Evolutionary conservation across 2,329 filamentous ascomycete species (phyloP), one percentile per base, ranked within the genome.

Genomic region (Fusarium sp.): DNA sequence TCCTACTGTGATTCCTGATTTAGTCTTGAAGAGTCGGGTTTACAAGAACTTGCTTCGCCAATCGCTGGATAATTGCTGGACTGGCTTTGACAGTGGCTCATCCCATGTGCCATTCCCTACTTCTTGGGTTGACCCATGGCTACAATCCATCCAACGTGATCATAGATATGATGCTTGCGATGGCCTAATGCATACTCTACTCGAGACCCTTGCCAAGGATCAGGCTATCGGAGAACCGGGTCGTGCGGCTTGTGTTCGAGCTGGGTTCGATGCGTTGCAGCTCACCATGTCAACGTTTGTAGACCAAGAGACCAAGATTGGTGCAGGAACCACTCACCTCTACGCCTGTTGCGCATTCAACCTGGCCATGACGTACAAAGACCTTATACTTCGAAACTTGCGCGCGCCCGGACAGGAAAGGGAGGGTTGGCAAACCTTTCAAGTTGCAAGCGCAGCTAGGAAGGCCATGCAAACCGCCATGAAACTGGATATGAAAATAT

Each of bases 101-200:
- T 83, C 87, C 6, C 83, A 84, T 58, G 85, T 87, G 1, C 86
- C 90, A 3, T 85, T 93, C 49, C 88, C 93, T 59, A 89, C 94
- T 11, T 89, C 88, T 24, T 98, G 95, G 94, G 89, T 96, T 32
- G 85, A 86, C 24, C 89, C 91, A 1, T 94, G 97, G 77, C 87
- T 97, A 67, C 85, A 87, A 30, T 97, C 94, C 3, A 87, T 98
- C 63, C 90, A 91, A 63, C 86, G 90, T 8, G 88, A 90, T 59
- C 93, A 94, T 75, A 89, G 94, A 63, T 90, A 92, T 20, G 91
- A 95, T 71, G 91, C 93, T 10, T 95, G 94, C 78, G 90, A 94
- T 66, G 89, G 91, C n/a, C 83, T 98, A 44, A 86, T 93, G 42
- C 87, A 91, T 67, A 90, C 94, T 57, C 86, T 97, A 12, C 88